Evolutionary conservation across 768 basidiomycete genomes (phyloP), one percentile per base, ranked within the genome.

Genomic region (Hortiboletus flavorubellus): DNA sequence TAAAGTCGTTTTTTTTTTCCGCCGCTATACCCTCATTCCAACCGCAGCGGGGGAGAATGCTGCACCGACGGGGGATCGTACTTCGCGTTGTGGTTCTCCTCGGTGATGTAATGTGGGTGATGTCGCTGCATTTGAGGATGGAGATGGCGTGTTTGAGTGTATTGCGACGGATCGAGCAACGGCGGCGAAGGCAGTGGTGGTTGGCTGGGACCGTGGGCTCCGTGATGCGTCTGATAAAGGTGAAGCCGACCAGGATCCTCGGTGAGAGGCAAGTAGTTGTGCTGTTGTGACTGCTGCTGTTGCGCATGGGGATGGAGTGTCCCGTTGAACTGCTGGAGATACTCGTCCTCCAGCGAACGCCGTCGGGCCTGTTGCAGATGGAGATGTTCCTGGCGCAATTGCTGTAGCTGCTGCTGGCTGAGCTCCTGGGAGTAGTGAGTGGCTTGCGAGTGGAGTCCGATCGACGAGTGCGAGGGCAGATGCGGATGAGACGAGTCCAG

Each of bases 401-500:
- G 76, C 38, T 72, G 71, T 34, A 72, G 51, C 55, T 77, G 79
- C 55, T 80, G 80, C 50, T 74, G 70, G 35, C 72, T 74, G 60
- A 80, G 76, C 57, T 76, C 77, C 74, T 75, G 77, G 62, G 78
- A 77, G 73, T 82, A 82, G 49, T 69, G 68, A 30, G 56, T 69
- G 59, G 63, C 61, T 34, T 50, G 67, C 29, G 71, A 64, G 8
- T 43, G 72, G 66, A 57, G 72, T 60, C 59, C 73, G 69, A 73
- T 83, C 81, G 76, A 76, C 73, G 78, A 82, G 75, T 66, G 72
- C 73, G 72, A 80, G 73, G 66, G 76, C 73, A 60, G 74, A 75
- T 61, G 78, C 78, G 40, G 73, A 76, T 59, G 77, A 71, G 69
- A 76, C 69, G 69, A 80, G 75, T 59, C 74, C 75, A 61, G 72